Conservation (phyloP, 495 filamentous ascomycete species). For the Glonium stellatum region DNA sequence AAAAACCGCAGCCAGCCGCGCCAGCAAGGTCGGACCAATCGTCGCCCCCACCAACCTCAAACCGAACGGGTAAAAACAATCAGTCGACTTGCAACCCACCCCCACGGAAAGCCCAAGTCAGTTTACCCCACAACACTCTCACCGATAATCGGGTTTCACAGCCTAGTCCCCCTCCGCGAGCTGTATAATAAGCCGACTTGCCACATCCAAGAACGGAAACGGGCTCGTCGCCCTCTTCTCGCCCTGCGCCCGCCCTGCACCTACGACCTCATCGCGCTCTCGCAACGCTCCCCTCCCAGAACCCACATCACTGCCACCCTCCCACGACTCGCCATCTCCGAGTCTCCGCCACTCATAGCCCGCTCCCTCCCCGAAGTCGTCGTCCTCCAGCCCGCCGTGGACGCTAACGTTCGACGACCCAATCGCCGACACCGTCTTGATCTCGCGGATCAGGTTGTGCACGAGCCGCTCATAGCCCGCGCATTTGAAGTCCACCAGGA, state of each 20-base stretch:
- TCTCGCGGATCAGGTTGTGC: slow-evolving; percentile 29
- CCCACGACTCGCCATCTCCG: slow-evolving; percentile 26
- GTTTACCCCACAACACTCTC: no score
- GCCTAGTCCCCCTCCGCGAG: slow-evolving; percentile 49
- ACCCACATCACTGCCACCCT: slow-evolving; percentile 26
- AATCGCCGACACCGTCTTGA: slow-evolving; percentile 14
- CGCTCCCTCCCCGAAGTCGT: neutral
- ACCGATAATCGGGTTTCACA: no score
- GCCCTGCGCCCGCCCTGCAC: slow-evolving; percentile 35
- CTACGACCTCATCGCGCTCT: slow-evolving; percentile 38
- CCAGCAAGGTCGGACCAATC: no score
- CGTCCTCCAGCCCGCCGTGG: slow-evolving; percentile 14
- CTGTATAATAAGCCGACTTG: slow-evolving; percentile 65
- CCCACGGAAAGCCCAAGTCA: no score
- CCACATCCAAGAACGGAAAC: slow-evolving; percentile 73
- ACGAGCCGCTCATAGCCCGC: slow-evolving; percentile 88
- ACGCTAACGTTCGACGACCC: slow-evolving; percentile 7
- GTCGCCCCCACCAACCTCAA: no score
- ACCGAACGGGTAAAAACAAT: no score
- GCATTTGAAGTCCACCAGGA: slow-evolving; percentile 97
- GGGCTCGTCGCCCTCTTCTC: slow-evolving; percentile 71
- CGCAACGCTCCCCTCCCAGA: slow-evolving; percentile 24
- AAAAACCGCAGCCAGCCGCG: no score
- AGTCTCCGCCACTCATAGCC: slow-evolving; percentile 24
- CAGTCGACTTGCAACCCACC: no score